Percentiles rank a stretch among this genome's conserved stretches.
These are phyloP conservation scores for Ceratobasidium sp. DNA, from an alignment of 1,284 basidiomycete species.

Conservation along the genomic window DNA sequence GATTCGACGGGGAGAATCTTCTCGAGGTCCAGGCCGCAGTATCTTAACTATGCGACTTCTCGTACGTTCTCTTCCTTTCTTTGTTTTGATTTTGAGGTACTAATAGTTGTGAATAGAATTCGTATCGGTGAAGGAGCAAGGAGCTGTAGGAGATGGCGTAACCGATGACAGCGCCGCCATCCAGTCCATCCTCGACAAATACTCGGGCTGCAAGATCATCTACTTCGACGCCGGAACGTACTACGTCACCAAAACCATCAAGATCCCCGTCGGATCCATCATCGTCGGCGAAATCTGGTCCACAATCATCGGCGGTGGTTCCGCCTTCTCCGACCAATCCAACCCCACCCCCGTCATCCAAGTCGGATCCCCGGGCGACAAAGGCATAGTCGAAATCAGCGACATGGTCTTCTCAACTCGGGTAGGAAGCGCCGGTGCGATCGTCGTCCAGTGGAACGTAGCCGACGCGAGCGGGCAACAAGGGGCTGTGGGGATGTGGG, in stretches of 20 bases:
- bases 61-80: constrained; percentile 50
- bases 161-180: constrained; percentile 80
- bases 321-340: constrained; percentile 64
- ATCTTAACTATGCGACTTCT: constrained; percentile 65
- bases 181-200: constrained; percentile 70
- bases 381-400: constrained; percentile 66
- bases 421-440: constrained; percentile 67
- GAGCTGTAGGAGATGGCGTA: constrained; percentile 76
- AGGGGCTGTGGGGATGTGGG: constrained; percentile 76
- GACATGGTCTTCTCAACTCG: constrained; percentile 59
- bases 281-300: constrained; percentile 82
- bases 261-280: constrained; percentile 75
- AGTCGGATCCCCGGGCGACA: constrained; percentile 64
- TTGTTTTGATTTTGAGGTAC: neutral
- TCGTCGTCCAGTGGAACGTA: constrained; percentile 79
- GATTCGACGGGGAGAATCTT: constrained; percentile 70
- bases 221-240: constrained; percentile 69
- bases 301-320: constrained; percentile 72
- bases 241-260: constrained; percentile 73
- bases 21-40: constrained; percentile 73
- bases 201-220: constrained; percentile 76
- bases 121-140: constrained; percentile 72
- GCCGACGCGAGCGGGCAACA: constrained; percentile 63
- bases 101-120: constrained; percentile 51
- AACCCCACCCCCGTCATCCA: constrained; percentile 67